These are phyloP conservation scores for Pseudonitzschia multiseries DNA, from an alignment of 108 stramenopile genomes.

Conservation along the genomic window DNA sequence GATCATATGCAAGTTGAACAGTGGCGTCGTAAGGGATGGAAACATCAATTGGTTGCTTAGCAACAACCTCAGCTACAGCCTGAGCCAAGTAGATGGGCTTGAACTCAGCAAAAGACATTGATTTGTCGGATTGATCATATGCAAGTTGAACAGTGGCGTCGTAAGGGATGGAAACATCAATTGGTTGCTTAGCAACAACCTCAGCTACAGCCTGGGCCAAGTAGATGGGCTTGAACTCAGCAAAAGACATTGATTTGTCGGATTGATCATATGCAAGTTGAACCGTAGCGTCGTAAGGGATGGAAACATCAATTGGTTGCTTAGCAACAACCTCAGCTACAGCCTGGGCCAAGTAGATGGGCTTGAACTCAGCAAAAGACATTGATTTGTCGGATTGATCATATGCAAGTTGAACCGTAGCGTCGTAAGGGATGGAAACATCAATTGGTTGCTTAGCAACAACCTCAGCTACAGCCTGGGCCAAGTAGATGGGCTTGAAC, in stretches of 20 bases:
- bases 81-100: constrained; percentile 41
- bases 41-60: constrained; percentile 24
- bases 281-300: constrained; percentile 49
- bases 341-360: constrained; percentile 40
- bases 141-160: constrained; percentile 46
- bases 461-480: constrained; percentile 34
- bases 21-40: constrained; percentile 46
- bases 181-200: constrained; percentile 37
- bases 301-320: constrained; percentile 40
- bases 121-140: constrained; percentile 42
- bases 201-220: constrained; percentile 42
- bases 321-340: constrained; percentile 44
- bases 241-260: constrained; percentile 33
- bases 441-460: constrained; percentile 41
- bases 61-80: constrained; percentile 36
- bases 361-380: constrained; percentile 42
- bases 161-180: constrained; percentile 44
- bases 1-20: constrained; percentile 41
- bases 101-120: constrained; percentile 38
- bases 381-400: constrained; percentile 41
- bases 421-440: constrained; percentile 43
- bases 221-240: constrained; percentile 38
- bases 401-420: constrained; percentile 43
- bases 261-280: constrained; percentile 42
- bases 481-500: constrained; percentile 34